These are phyloP conservation scores for Fusarium mexicanum DNA, from an alignment of 2,329 filamentous ascomycete species.

Conservation along the genomic window DNA sequence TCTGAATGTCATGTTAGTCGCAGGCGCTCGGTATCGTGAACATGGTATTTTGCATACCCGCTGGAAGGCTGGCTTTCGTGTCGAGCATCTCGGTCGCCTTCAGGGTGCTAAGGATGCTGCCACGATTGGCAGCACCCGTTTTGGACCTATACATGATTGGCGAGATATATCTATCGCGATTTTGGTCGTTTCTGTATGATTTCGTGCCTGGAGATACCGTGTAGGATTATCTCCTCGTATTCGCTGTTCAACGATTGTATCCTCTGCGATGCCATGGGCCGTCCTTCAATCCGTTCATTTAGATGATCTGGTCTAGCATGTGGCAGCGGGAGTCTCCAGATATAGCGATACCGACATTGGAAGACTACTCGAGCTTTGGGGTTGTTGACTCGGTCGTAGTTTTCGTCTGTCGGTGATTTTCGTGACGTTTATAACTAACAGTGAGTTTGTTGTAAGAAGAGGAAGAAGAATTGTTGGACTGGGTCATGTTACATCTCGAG, in stretches of 20 bases:
- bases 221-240: background rate
- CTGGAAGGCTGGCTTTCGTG: constrained; percentile 80
- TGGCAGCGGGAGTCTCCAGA: constrained; percentile 26
- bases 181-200: background rate
- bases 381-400: background rate
- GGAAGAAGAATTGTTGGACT: background rate
- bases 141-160: constrained; percentile 56
- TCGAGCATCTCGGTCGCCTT: constrained; percentile 84
- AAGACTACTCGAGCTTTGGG: background rate
- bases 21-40: background rate
- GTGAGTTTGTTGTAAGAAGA: constrained; percentile 16
- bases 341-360: constrained; percentile 30
- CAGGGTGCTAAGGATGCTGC: constrained; percentile 77
- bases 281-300: constrained; percentile 28
- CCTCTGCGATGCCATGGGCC: constrained; percentile 19
- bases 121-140: constrained; percentile 51
- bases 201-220: background rate
- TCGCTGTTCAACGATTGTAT: constrained; percentile 19
- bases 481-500: constrained; percentile 17
- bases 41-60: constrained; percentile 63
- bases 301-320: constrained; percentile 30
- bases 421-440: background rate
- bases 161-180: constrained; percentile 5
- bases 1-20: constrained; percentile 60
- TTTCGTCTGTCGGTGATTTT: background rate